Base-by-base conservation (phyloP, 1,139 yeast species). In the Sugiyamaella paludigena region DNA sequence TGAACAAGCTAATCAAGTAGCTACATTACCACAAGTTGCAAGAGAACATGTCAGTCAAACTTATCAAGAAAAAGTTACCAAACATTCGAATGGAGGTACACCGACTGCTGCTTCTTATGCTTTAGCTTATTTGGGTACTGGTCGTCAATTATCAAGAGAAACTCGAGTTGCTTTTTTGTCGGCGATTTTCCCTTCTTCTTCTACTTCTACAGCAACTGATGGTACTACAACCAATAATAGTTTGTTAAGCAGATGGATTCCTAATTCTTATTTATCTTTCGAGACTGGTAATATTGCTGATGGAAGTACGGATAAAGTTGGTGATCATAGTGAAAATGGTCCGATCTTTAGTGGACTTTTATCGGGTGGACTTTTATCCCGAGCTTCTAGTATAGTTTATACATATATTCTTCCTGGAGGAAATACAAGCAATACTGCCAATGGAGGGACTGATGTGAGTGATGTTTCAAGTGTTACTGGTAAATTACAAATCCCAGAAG, bases 51-150 rank as follows among this genome's bases (percentile, higher is more conserved):
- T 63, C 27, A 52, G 49, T 34, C 52, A 55, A 35, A 59, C 65
- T n/a, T 68, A 66, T 55, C 55, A 54, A 33, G 56, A 52, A 27
- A 64, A 65, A 53, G 55, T 58, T 26, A 44, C 54, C 10, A 58
- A 58, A 46, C 60, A 59, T 27, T 57, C 57, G 28, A 54, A 50
- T 35, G 52, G 48, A 34, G 57, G 53, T 15, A 27, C 43, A 19
- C 40, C 47, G 7, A 38, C 50, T 36, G 46, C 40, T 35, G 29
- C 43, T 24, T 35, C 42, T 34, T 37, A 49, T 29, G 50, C 53
- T 26, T 31, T 54, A 43, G 58, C 62, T 19, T 49, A 49, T 19
- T 39, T 57, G 24, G 62, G 61, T 8, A 59, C 63, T 16, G 57
- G 58, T 29, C 49, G 55, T 28, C 54, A 58, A 39, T 37, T 57